Evolutionary conservation across 805 yeast genomes (phyloP).

Genomic region (Kodamaea leandrae): DNA sequence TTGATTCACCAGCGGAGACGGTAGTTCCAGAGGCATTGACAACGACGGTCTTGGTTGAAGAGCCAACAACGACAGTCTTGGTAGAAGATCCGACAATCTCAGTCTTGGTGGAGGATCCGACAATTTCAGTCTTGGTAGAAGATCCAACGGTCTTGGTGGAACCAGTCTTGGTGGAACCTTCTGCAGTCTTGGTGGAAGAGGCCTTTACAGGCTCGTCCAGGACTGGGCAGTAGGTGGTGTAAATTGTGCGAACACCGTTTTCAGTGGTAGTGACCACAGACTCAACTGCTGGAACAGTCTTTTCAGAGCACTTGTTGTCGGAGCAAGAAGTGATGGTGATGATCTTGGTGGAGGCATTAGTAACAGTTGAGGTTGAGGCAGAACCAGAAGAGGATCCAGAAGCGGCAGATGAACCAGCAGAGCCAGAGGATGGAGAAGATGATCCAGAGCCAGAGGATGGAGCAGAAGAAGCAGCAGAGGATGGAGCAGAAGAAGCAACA

Average conservation of each 20-base stretch:
- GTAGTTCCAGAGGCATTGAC: not conserved
- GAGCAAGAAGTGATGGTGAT: slow-evolving; percentile 9
- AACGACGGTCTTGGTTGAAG: not conserved
- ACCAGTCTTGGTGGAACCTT: not conserved
- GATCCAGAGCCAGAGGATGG: not conserved
- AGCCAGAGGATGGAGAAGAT: slow-evolving; percentile 1
- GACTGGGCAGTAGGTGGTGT: slow-evolving; percentile 12
- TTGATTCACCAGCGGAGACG: not conserved
- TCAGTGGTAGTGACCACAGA: slow-evolving; percentile 14
- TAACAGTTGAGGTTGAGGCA: not conserved
- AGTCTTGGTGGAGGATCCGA: not conserved
- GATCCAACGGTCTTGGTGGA: not conserved
- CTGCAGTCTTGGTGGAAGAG: not conserved
- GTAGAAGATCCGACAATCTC: not conserved
- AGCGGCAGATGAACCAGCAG: too few species aligned
- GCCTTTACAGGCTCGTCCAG: slow-evolving; percentile 7
- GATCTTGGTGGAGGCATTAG: not conserved
- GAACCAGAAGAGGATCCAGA: too few species aligned
- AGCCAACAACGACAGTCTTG: too few species aligned
- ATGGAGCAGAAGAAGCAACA: not conserved
- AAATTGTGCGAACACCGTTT: slow-evolving; percentile 13
- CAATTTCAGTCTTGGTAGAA: not conserved
- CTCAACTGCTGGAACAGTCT: slow-evolving; percentile 4
- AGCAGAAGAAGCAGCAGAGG: not conserved
- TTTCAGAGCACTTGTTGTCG: slow-evolving; percentile 8